Evolutionary conservation across 2,329 filamentous ascomycete genomes (phyloP).

Genomic region (Diaporthe sp.): DNA sequence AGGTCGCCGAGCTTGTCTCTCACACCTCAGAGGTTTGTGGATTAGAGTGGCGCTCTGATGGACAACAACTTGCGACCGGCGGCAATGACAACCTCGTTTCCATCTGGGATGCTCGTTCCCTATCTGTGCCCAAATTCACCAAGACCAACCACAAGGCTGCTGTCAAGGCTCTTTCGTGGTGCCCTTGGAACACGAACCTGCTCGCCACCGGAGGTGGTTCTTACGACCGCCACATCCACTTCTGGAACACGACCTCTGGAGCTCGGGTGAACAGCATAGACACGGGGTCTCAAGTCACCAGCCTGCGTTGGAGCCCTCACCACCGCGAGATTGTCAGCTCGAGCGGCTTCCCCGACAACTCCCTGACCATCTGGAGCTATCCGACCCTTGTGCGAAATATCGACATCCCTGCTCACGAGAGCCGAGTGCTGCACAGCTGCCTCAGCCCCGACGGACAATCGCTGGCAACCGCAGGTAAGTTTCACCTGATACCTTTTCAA

Average conservation of each 20-base stretch:
- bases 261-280: conserved; percentile 99
- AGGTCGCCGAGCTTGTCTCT: conserved; percentile 95
- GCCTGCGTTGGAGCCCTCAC: conserved; percentile 94
- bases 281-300: conserved; percentile 97
- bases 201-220: conserved; percentile 96
- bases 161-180: conserved; percentile 98
- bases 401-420: conserved; percentile 98
- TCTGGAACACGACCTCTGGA: conserved; percentile 99
- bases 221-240: conserved; percentile 98
- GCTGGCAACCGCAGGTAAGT: conserved; percentile 88
- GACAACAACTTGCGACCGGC: conserved; percentile 95
- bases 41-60: conserved; percentile 96
- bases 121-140: conserved; percentile 96
- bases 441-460: conserved; percentile 98
- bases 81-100: conserved; percentile 99
- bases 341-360: conserved; percentile 99
- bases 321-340: conserved; percentile 99
- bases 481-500: background rate
- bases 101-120: conserved; percentile 97
- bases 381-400: conserved; percentile 96
- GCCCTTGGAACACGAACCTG: conserved; percentile 98
- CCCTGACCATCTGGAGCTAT: conserved; percentile 99
- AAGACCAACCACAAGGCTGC: conserved; percentile 99
- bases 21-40: conserved; percentile 99
- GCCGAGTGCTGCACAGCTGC: conserved; percentile 94